These are phyloP conservation scores for Ceratocystis harringtonii DNA, from an alignment of 2,329 filamentous ascomycete species.

Conservation along the genomic window DNA sequence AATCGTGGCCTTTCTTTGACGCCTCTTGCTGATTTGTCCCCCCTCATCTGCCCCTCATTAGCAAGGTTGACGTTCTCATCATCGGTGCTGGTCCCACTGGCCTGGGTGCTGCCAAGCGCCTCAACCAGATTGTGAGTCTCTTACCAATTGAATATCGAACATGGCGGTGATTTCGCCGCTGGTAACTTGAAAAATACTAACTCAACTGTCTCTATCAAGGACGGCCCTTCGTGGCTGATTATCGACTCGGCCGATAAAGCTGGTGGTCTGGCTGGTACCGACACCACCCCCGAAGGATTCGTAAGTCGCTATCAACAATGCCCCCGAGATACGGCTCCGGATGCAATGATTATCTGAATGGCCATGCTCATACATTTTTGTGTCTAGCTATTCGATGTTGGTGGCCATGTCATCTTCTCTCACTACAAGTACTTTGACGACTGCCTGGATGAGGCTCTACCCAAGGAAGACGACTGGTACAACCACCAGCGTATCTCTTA, in stretches of 20 bases:
- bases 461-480: constrained; percentile 90
- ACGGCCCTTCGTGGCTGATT: constrained; percentile 90
- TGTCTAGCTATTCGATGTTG: constrained; percentile 84
- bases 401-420: constrained; percentile 96
- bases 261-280: constrained; percentile 89
- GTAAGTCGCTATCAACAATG: constrained; percentile 44
- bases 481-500: constrained; percentile 98
- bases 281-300: constrained; percentile 90
- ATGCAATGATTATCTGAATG: not conserved
- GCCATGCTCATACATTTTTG: constrained; percentile 5
- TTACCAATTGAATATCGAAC: constrained; percentile 16
- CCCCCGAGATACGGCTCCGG: not conserved
- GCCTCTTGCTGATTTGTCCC: not conserved
- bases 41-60: not conserved
- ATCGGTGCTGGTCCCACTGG: constrained; percentile 97
- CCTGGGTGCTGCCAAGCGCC: constrained; percentile 91
- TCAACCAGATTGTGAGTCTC: constrained; percentile 76
- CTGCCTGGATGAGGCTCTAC: constrained; percentile 91
- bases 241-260: constrained; percentile 83
- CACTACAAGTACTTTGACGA: constrained; percentile 99
- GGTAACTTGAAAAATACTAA: constrained; percentile 19
- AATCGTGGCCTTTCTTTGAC: not conserved
- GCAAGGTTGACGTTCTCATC: constrained; percentile 57
- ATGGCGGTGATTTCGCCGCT: constrained; percentile 6
- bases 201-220: constrained; percentile 33